These are phyloP conservation scores for Nannizzia gypsea DNA, from an alignment of 2,329 filamentous ascomycete species.

Conservation along the genomic window DNA sequence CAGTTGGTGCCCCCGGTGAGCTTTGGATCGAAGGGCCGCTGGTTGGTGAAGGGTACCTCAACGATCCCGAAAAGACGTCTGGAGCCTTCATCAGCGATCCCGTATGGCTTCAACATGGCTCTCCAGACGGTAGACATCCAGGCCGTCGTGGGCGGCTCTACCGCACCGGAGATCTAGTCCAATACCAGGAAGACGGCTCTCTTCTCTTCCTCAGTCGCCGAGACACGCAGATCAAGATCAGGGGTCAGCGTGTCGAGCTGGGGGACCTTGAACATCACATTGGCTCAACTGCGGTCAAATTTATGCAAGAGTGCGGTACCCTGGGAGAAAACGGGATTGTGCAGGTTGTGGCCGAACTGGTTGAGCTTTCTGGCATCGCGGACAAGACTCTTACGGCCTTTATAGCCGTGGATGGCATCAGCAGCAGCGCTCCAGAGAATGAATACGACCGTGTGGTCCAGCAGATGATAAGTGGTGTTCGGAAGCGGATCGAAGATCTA, in stretches of 20 bases:
- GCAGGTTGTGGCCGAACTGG: neutral
- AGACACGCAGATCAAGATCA: slow-evolving; percentile 60
- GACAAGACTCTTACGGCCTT: neutral
- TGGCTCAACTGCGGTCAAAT: slow-evolving; percentile 23
- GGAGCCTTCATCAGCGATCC: slow-evolving; percentile 13
- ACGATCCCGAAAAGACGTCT: slow-evolving; percentile 14
- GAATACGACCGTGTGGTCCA: neutral
- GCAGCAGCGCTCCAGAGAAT: neutral
- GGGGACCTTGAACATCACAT: slow-evolving; percentile 51
- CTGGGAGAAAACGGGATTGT: neutral
- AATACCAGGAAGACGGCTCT: slow-evolving; percentile 13
- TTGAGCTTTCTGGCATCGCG: neutral
- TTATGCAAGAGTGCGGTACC: neutral
- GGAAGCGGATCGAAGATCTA: slow-evolving; percentile 12
- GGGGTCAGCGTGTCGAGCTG: slow-evolving; percentile 72
- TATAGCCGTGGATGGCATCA: neutral
- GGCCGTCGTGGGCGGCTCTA: slow-evolving; percentile 17
- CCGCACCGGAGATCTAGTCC: slow-evolving; percentile 18
- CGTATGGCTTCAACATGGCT: neutral
- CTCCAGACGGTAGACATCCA: neutral
- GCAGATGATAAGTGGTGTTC: slow-evolving; percentile 4
- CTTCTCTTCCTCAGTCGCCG: slow-evolving; percentile 17
- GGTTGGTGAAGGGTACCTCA: slow-evolving; percentile 28
- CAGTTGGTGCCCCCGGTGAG: slow-evolving; percentile 31
- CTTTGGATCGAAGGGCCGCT: slow-evolving; percentile 29